A percentile compares a stretch with the other conserved stretches of the same genome.
Evolutionary conservation across 371 early-diverging fungal species (phyloP).

Genomic region (Nematocida ironsii): DNA sequence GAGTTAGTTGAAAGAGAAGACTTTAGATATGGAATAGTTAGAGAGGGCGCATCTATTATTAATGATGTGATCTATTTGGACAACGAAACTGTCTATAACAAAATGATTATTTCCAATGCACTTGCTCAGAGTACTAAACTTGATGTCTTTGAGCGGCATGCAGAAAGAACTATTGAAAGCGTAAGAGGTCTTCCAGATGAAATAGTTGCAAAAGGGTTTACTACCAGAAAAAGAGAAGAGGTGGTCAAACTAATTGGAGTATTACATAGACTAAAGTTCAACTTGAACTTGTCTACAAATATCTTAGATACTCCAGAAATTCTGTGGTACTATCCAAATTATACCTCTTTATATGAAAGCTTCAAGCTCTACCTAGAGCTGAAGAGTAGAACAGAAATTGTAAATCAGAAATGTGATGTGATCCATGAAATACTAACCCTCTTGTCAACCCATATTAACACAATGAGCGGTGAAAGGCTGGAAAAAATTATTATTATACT

Average conservation of each 20-base stretch:
- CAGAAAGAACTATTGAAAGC: constrained; percentile 67
- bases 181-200: constrained; percentile 70
- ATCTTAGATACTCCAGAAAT: constrained; percentile 71
- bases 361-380: constrained; percentile 70
- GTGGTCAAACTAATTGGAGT: constrained; percentile 67
- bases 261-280: constrained; percentile 67
- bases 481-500: constrained; percentile 68
- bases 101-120: constrained; percentile 70
- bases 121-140: constrained; percentile 71
- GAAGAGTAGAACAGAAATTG: constrained; percentile 67
- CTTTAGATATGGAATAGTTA: constrained; percentile 69
- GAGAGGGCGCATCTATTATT: constrained; percentile 64
- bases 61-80: constrained; percentile 70
- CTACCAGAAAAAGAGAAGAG: constrained; percentile 67
- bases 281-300: constrained; percentile 69
- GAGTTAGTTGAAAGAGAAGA: constrained; percentile 67
- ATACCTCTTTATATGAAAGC: constrained; percentile 68
- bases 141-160: constrained; percentile 70
- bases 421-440: constrained; percentile 69
- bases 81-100: constrained; percentile 67
- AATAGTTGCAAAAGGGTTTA: constrained; percentile 67
- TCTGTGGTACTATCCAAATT: constrained; percentile 69
- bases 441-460: constrained; percentile 68
- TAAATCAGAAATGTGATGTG: constrained; percentile 70
- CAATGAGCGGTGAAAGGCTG: constrained; percentile 66